phyloP scores from a whole-genome alignment of 257 asterid genomes.

The Plectranthus barbatus region DNA sequence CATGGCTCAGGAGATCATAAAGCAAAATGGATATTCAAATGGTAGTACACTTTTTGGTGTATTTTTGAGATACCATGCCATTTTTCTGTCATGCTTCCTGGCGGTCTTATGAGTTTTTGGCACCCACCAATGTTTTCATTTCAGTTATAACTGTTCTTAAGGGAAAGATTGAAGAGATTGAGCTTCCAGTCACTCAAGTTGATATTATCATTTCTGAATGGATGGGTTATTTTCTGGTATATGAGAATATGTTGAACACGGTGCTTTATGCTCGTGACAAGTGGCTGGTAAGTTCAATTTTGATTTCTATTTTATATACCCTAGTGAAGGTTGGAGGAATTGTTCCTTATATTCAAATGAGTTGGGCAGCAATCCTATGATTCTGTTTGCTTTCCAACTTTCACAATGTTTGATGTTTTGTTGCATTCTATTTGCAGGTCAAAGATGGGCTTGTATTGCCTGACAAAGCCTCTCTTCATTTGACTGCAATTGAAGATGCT shows the following conservation, averaged over 20 bases:
- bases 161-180: conserved; percentile 95
- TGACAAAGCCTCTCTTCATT: conserved; percentile 74
- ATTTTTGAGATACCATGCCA: background rate
- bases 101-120: background rate
- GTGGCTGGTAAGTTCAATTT: conserved; percentile 66
- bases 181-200: conserved; percentile 89
- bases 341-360: background rate
- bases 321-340: background rate
- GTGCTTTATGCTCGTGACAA: conserved; percentile 91
- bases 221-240: conserved; percentile 94
- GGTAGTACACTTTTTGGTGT: conserved; percentile 34
- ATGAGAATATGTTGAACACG: conserved; percentile 85
- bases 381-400: background rate
- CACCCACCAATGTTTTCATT: background rate
- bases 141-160: conserved; percentile 81
- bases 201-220: conserved; percentile 94
- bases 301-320: no score
- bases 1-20: conserved; percentile 76
- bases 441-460: conserved; percentile 75
- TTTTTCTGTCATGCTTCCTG: conserved; percentile 6
- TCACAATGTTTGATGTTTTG: conserved; percentile 4
- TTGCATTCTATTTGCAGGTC: conserved; percentile 33
- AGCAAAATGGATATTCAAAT: conserved; percentile 62
- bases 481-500: conserved; percentile 97
- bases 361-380: background rate